These are phyloP conservation scores for Pleochaeta shiraiana DNA, from an alignment of 2,329 filamentous ascomycete species.

Conservation along the genomic window DNA sequence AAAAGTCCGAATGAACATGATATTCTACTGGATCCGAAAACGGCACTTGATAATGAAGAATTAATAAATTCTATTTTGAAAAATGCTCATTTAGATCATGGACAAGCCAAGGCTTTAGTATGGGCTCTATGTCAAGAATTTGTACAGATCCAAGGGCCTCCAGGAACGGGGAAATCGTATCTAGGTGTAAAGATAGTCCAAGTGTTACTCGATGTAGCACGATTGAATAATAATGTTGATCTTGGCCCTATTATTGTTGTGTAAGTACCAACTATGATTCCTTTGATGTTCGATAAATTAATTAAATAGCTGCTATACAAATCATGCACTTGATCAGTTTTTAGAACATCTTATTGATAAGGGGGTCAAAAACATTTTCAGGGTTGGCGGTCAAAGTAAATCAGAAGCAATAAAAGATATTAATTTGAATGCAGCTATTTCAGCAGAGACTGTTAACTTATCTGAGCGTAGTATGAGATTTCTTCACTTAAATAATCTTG, in stretches of 20 bases:
- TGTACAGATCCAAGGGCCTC: slow-evolving; percentile 11
- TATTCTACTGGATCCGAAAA: background rate
- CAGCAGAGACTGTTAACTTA: slow-evolving; percentile 8
- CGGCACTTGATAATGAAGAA: background rate
- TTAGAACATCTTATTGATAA: slow-evolving; percentile 15
- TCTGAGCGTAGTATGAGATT: slow-evolving; percentile 8
- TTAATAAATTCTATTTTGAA: background rate
- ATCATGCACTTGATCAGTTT: slow-evolving; percentile 18
- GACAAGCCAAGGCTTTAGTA: slow-evolving; percentile 2
- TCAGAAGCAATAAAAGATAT: slow-evolving; percentile 11
- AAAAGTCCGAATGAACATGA: slow-evolving; percentile 4
- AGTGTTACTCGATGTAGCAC: background rate
- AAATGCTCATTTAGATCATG: background rate
- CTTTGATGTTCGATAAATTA: slow-evolving; percentile 16
- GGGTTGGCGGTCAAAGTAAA: slow-evolving; percentile 13
- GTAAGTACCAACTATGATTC: background rate
- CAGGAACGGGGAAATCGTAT: slow-evolving; percentile 16
- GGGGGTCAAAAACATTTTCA: slow-evolving; percentile 12
- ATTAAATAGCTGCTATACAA: slow-evolving; percentile 13
- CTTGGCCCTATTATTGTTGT: slow-evolving; percentile 5
- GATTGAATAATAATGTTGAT: background rate
- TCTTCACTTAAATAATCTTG: slow-evolving; percentile 6
- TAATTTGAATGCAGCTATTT: slow-evolving; percentile 11
- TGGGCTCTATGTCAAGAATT: slow-evolving; percentile 3
- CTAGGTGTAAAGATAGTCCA: slow-evolving; percentile 8